Percentiles rank a stretch among this genome's conserved stretches.
Conservation (phyloP, 768 basidiomycete genomes). For the Pseudohyphozyma bogoriensis region DNA sequence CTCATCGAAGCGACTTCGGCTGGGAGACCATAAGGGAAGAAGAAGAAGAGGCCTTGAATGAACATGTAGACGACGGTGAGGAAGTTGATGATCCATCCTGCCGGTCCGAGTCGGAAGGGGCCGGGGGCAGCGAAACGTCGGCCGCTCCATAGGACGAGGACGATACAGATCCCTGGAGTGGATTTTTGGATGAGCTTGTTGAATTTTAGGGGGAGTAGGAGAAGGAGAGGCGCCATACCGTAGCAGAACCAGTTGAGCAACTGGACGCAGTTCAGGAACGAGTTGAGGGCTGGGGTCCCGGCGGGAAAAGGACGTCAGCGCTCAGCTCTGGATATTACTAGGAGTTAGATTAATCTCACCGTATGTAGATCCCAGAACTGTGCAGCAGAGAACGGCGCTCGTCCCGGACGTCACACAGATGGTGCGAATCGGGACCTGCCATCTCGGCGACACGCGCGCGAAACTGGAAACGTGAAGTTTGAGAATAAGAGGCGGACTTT, state of each 20-base stretch:
- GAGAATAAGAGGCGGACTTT: background rate
- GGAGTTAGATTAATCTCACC: too few species aligned
- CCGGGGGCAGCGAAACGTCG: background rate
- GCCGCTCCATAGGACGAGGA: background rate
- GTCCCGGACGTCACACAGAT: background rate
- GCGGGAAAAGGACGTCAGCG: too few species aligned
- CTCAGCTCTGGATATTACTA: too few species aligned
- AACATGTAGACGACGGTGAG: background rate
- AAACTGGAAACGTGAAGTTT: background rate
- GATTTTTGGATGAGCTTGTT: background rate
- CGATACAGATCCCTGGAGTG: background rate
- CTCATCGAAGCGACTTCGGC: background rate
- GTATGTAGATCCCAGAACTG: background rate
- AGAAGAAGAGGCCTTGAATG: background rate
- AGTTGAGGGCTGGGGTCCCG: background rate
- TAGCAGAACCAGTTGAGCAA: background rate
- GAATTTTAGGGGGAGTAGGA: background rate
- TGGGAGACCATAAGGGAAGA: background rate
- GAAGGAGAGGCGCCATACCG: background rate
- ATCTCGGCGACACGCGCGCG: background rate
- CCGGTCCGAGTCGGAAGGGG: background rate
- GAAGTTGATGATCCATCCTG: background rate
- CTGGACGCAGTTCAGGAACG: background rate
- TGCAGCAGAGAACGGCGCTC: background rate
- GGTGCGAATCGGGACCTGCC: background rate